Conservation (phyloP, 306 rosid genomes). For the Malus fusca region DNA sequence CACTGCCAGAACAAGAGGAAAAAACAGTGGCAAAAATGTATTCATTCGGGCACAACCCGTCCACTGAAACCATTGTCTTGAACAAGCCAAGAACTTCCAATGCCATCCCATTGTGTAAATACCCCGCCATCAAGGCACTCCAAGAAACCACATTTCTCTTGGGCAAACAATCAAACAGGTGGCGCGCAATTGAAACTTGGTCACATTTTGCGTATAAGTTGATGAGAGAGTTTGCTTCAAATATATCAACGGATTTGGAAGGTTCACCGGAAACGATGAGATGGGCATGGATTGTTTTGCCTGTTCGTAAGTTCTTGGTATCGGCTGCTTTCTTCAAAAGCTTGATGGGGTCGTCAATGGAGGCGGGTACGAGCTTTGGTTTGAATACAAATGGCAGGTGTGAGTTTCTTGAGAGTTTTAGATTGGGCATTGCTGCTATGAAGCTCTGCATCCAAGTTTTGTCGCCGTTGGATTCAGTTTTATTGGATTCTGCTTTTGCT, state of each 20-base stretch:
- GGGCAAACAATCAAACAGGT: slow-evolving; percentile 43
- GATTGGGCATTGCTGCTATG: slow-evolving; percentile 1
- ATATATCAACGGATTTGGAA: slow-evolving; percentile 8
- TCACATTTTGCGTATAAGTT: slow-evolving; percentile 37
- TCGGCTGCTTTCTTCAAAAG: slow-evolving; percentile 44
- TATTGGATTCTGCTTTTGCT: background rate
- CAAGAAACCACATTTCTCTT: slow-evolving; percentile 47
- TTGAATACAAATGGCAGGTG: background rate
- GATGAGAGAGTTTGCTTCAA: slow-evolving; percentile 39
- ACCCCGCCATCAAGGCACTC: slow-evolving; percentile 54
- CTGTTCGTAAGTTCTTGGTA: slow-evolving; percentile 22
- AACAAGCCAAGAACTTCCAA: slow-evolving; percentile 40
- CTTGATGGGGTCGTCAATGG: slow-evolving; percentile 26
- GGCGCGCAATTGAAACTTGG: slow-evolving; percentile 29
- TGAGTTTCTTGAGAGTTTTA: background rate
- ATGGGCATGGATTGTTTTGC: slow-evolving; percentile 53
- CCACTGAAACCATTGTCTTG: slow-evolving; percentile 27
- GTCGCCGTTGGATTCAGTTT: background rate
- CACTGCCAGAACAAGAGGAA: slow-evolving; percentile 40
- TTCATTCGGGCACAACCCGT: slow-evolving; percentile 28
- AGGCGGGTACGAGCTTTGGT: background rate
- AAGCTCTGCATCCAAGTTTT: background rate
- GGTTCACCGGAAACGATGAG: slow-evolving; percentile 23
- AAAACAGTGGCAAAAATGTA: slow-evolving; percentile 41
- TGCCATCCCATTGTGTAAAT: slow-evolving; percentile 33